phyloP scores from a whole-genome alignment of 1,139 yeast species.

The Suhomyces choctaworum region DNA sequence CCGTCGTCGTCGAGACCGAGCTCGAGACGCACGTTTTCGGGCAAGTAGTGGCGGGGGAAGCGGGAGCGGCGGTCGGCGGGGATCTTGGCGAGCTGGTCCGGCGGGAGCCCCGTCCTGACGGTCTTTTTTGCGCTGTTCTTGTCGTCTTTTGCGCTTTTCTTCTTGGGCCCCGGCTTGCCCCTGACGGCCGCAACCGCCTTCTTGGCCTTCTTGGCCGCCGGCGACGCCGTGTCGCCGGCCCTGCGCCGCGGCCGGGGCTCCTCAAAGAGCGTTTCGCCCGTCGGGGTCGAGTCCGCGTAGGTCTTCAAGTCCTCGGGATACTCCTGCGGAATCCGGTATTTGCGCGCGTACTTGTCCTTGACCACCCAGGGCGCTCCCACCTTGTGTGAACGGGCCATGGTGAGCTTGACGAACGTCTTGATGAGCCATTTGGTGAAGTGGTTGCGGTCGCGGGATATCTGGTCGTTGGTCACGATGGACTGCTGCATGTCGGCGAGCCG shows the following conservation, averaged over 20 bases:
- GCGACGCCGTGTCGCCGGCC: background rate
- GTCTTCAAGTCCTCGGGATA: conserved; percentile 56
- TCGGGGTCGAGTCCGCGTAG: conserved; percentile 41
- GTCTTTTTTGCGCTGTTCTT: conserved; percentile 7
- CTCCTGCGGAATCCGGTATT: conserved; percentile 57
- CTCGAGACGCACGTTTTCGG: conserved; percentile 29
- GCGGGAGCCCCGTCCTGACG: conserved; percentile 6
- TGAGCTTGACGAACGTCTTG: conserved; percentile 82
- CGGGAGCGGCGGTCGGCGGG: conserved; percentile 17
- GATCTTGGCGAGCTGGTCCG: conserved; percentile 6
- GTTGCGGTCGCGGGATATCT: conserved; percentile 79
- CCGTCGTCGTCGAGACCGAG: conserved; percentile 20
- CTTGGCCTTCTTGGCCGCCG: conserved; percentile 2
- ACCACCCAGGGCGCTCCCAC: conserved; percentile 98
- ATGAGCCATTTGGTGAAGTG: conserved; percentile 87
- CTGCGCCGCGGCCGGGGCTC: conserved; percentile 6
- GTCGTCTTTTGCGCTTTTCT: conserved; percentile 7
- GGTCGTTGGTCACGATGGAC: conserved; percentile 69
- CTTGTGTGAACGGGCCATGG: conserved; percentile 78
- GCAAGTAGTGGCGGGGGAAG: conserved; percentile 41
- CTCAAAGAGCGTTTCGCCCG: conserved; percentile 35
- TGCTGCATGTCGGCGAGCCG: conserved; percentile 53
- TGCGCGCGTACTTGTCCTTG: conserved; percentile 68
- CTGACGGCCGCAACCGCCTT: conserved; percentile 4
- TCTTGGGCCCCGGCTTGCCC: conserved; percentile 3